Percentiles rank a stretch among this genome's conserved stretches.
Conservation (phyloP, 768 basidiomycete species). For the Floccularia luteovirens region DNA sequence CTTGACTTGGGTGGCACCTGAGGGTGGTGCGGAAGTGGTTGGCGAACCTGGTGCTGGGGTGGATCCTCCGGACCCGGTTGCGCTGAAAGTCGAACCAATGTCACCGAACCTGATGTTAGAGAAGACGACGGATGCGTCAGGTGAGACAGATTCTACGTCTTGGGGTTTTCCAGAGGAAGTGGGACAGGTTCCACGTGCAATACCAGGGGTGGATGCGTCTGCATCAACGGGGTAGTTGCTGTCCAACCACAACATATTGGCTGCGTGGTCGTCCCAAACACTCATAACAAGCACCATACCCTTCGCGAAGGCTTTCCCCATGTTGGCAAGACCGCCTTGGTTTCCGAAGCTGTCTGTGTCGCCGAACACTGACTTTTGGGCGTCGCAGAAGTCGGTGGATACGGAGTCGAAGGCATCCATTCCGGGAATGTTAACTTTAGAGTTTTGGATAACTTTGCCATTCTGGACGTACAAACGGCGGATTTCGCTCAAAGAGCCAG, state of each 20-base stretch:
- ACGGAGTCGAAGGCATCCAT: conserved; percentile 32
- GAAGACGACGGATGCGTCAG: conserved; percentile 34
- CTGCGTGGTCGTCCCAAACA: conserved; percentile 49
- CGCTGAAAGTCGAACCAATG: conserved; percentile 19
- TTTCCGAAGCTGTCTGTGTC: conserved; percentile 32
- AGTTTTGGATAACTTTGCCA: conserved; percentile 43
- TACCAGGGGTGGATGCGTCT: conserved; percentile 27
- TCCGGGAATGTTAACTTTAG: conserved; percentile 36
- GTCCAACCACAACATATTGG: conserved; percentile 54
- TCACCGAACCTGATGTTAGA: conserved; percentile 47
- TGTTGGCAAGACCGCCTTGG: conserved; percentile 32
- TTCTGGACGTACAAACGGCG: conserved; percentile 51
- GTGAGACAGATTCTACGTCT: conserved; percentile 28
- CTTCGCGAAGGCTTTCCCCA: conserved; percentile 23
- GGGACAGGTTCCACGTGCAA: conserved; percentile 40
- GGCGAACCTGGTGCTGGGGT: no score
- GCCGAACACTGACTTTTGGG: conserved; percentile 34
- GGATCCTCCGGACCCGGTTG: no score
- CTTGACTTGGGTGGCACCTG: no score
- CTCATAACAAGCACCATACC: conserved; percentile 37
- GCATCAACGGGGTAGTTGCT: conserved; percentile 32
- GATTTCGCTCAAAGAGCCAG: conserved; percentile 44
- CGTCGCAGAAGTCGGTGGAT: conserved; percentile 38
- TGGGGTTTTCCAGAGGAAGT: conserved; percentile 35
- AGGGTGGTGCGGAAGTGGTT: no score